phyloP scores from a whole-genome alignment of 1,284 basidiomycete genomes.

The Ganoderma lucidum region DNA sequence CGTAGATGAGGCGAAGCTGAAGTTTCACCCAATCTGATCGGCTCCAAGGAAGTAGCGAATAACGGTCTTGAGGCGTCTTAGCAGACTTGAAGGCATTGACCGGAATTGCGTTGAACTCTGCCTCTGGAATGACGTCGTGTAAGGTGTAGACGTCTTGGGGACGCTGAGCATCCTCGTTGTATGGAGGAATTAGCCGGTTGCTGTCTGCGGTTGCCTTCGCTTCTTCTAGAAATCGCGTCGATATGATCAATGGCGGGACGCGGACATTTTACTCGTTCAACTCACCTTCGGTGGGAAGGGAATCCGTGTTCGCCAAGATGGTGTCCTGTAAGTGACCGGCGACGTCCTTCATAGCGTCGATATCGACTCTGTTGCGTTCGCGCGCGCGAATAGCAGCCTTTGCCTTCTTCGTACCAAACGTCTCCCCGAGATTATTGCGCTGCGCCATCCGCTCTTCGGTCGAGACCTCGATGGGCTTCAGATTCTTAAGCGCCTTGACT shows the following conservation, averaged over 20 bases:
- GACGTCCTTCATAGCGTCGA: constrained; percentile 84
- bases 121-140: constrained; percentile 77
- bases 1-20: constrained; percentile 57
- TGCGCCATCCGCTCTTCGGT: constrained; percentile 66
- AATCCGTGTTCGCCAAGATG: constrained; percentile 76
- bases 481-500: constrained; percentile 84
- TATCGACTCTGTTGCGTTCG: constrained; percentile 89
- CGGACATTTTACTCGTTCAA: constrained; percentile 12
- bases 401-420: constrained; percentile 94
- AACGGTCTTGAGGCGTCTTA: constrained; percentile 55
- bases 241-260: constrained; percentile 7
- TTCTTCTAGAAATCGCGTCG: constrained; percentile 55
- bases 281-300: constrained; percentile 73
- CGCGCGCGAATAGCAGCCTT: constrained; percentile 84
- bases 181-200: constrained; percentile 78
- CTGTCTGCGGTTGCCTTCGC: constrained; percentile 68
- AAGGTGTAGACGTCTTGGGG: constrained; percentile 82
- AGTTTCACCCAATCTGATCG: constrained; percentile 75
- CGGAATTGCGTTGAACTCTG: constrained; percentile 76
- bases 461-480: constrained; percentile 60
- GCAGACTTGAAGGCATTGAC: constrained; percentile 62
- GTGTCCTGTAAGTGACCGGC: constrained; percentile 81
- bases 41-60: constrained; percentile 64
- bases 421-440: constrained; percentile 84
- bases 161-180: constrained; percentile 68